phyloP scores from a whole-genome alignment of 2,329 filamentous ascomycete species.

The Grosmannia penicillata region DNA sequence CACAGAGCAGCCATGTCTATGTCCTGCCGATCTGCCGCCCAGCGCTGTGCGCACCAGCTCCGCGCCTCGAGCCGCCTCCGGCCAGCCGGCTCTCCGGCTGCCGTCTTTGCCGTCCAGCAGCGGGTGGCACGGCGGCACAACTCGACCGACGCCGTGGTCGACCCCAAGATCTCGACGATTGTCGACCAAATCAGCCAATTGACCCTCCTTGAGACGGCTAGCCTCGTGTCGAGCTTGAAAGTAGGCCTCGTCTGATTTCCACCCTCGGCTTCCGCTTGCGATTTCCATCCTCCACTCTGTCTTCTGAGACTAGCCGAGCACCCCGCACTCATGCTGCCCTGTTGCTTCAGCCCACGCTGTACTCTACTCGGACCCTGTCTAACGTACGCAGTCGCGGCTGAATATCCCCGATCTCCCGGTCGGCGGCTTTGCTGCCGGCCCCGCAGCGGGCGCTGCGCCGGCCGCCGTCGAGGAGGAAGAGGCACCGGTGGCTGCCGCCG shows the following conservation, averaged over 20 bases:
- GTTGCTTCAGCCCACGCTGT: too few relatives aligned
- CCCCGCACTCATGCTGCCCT: not conserved
- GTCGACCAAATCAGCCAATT: slow-evolving; percentile 98
- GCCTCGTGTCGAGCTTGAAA: slow-evolving; percentile 90
- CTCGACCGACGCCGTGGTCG: slow-evolving; percentile 63
- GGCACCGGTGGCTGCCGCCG: slow-evolving; percentile 74
- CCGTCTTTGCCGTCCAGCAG: slow-evolving; percentile 16
- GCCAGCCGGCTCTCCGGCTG: slow-evolving; percentile 24
- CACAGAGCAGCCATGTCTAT: slow-evolving; percentile 44
- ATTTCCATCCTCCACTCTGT: too few relatives aligned
- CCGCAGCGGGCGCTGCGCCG: slow-evolving; percentile 41
- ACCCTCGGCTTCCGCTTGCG: too few relatives aligned
- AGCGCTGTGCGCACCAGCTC: slow-evolving; percentile 49
- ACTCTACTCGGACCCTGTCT: too few relatives aligned
- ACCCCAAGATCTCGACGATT: slow-evolving; percentile 86
- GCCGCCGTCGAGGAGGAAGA: slow-evolving; percentile 73
- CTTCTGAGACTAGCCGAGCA: too few relatives aligned
- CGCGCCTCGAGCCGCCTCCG: slow-evolving; percentile 32
- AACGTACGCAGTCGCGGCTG: too few relatives aligned
- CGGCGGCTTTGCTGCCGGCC: slow-evolving; percentile 66
- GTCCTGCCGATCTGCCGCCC: slow-evolving; percentile 47
- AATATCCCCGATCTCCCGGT: slow-evolving; percentile 98
- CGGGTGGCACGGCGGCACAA: slow-evolving; percentile 64
- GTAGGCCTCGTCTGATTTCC: too few relatives aligned
- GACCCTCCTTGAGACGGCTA: slow-evolving; percentile 92